Evolutionary conservation across 768 basidiomycete species (phyloP).

Genomic region (Pleurotus giganteus): DNA sequence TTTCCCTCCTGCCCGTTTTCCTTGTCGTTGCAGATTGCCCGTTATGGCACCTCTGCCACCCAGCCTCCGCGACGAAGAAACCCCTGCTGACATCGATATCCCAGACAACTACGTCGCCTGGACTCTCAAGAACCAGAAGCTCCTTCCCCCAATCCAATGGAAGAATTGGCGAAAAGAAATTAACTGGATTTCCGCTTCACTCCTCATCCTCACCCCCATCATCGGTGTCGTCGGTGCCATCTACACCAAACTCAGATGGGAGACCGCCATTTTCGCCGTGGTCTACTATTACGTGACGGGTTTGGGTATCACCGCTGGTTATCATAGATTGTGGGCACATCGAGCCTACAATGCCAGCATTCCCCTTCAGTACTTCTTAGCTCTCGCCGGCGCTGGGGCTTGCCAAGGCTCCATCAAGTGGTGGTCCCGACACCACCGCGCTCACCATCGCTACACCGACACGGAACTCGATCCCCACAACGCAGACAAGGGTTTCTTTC

Average conservation of each 20-base stretch:
- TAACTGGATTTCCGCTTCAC: slow-evolving; percentile 73
- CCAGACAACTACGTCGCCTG: slow-evolving; percentile 83
- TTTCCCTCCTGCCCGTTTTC: too few relatives aligned
- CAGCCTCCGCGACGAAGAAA: slow-evolving; percentile 13
- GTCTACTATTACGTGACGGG: slow-evolving; percentile 51
- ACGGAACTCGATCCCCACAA: slow-evolving; percentile 97
- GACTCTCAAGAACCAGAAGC: slow-evolving; percentile 65
- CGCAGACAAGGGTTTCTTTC: slow-evolving; percentile 84
- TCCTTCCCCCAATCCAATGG: slow-evolving; percentile 67
- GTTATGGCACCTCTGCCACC: too few relatives aligned
- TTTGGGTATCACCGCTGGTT: slow-evolving; percentile 89
- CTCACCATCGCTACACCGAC: slow-evolving; percentile 96
- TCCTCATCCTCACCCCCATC: slow-evolving; percentile 72
- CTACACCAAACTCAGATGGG: slow-evolving; percentile 62
- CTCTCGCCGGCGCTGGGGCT: slow-evolving; percentile 85
- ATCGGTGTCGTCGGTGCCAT: slow-evolving; percentile 72
- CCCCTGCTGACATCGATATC: slow-evolving; percentile 48
- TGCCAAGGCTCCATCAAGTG: slow-evolving; percentile 97
- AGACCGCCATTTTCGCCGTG: slow-evolving; percentile 61
- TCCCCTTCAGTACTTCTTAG: slow-evolving; percentile 83
- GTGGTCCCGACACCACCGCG: slow-evolving; percentile 98
- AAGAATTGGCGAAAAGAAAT: slow-evolving; percentile 58
- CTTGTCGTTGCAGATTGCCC: too few relatives aligned
- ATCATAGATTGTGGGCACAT: slow-evolving; percentile 97
- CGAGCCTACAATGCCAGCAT: slow-evolving; percentile 90